Evolutionary conservation across 192 early-diverging fungal species (phyloP), one percentile per base, ranked within the genome.

Genomic region (Coemansia sp.): DNA sequence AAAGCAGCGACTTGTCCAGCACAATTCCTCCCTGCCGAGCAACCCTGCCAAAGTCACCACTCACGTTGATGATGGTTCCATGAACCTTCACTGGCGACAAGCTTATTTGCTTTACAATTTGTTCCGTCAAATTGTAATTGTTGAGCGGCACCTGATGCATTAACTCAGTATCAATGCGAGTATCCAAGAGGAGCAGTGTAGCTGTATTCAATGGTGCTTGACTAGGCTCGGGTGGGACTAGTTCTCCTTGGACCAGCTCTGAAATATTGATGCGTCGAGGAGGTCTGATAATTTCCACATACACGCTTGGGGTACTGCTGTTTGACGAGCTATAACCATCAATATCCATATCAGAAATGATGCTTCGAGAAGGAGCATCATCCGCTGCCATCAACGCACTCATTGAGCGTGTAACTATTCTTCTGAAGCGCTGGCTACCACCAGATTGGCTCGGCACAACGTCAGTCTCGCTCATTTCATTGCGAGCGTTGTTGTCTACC

Each of bases 1-100:
- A 68, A 13, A 68, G 12, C 23, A 49, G 59, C 1, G 66, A 61
- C 22, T 57, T 61, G 53, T 68, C 54, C 0, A 61, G 26, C 23
- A 68, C 32, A 2, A 68, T 18, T 0, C 58, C 58, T 18, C 35
- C 47, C 1, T 27, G 13, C 7, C 65, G 65, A 7, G 38, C 53
- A 47, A 48, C 35, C 19, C 10, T 39, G 10, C 59, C 59, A 45
- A 68, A 68, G 22, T 68, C 53, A 3, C 52, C 53, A 38, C 54
- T 51, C 14, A 39, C 29, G 6, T 37, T 11, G 22, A 65, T 51
- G 16, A 11, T 57, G 27, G 26, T 29, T 8, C 64, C 64, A 1
- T 54, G 35, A 3, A 57, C 64, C 29, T 65, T 65, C 14, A 54
- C 24, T 0, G 53, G 62, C 2, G 62, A 57, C 35, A 10, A 54